Conservation (phyloP, 2,329 filamentous ascomycete species). For the Penicillium sp. region DNA sequence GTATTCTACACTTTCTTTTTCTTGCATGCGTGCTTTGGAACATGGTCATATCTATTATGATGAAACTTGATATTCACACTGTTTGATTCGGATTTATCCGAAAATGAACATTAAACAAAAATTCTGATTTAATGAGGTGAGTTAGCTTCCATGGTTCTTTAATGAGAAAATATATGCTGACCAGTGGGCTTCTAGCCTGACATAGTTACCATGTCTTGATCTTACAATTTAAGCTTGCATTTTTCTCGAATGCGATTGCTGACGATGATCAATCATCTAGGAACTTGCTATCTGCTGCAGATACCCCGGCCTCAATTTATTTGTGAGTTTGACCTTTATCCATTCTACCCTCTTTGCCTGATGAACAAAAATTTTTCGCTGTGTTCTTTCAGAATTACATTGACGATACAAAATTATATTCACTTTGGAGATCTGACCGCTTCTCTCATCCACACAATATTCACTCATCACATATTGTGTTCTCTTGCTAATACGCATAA, state of each 20-base stretch:
- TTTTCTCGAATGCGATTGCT: conserved; percentile 27
- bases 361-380: conserved; percentile 62
- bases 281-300: conserved; percentile 4
- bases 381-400: conserved; percentile 64
- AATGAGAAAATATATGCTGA: conserved; percentile 30
- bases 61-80: conserved; percentile 69
- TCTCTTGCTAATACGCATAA: conserved; percentile 27
- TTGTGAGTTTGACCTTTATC: conserved; percentile 23
- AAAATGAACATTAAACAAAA: conserved; percentile 63
- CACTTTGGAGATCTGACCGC: conserved; percentile 67
- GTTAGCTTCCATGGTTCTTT: conserved; percentile 15
- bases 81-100: conserved; percentile 61
- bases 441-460: conserved; percentile 10
- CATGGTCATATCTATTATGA: conserved; percentile 54
- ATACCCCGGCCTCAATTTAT: conserved; percentile 2
- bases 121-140: conserved; percentile 72
- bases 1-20: conserved; percentile 23
- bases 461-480: conserved; percentile 12
- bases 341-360: conserved; percentile 38
- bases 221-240: conserved; percentile 24
- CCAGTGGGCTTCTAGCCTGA: conserved; percentile 38
- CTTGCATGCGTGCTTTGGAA: conserved; percentile 18
- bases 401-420: conserved; percentile 59
- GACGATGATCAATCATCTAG: conserved; percentile 26
- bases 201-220: conserved; percentile 40